Conservation (phyloP, 495 filamentous ascomycete genomes). For the Astrocystis sublimbata region DNA sequence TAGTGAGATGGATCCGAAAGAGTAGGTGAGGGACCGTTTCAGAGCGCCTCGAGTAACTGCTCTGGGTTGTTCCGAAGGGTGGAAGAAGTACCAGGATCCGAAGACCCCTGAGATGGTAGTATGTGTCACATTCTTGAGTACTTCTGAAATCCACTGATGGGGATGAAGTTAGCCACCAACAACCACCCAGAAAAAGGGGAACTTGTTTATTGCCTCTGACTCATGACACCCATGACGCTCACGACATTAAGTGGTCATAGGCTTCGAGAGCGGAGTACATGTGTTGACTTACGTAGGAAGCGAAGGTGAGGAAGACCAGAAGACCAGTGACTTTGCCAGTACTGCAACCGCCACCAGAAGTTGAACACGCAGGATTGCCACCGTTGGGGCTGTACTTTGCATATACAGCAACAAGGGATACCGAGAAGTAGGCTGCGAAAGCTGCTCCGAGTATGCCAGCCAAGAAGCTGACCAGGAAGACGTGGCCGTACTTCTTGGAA, state of each 20-base stretch:
- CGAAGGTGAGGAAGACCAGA: constrained; percentile 84
- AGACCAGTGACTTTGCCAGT: constrained; percentile 77
- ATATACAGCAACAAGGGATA: constrained; percentile 68
- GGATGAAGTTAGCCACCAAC: not conserved
- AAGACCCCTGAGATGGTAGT: constrained; percentile 85
- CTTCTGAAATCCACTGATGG: constrained; percentile 87
- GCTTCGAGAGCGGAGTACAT: not conserved
- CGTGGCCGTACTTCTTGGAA: constrained; percentile 76
- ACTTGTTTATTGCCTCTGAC: not conserved
- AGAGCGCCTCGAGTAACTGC: constrained; percentile 77
- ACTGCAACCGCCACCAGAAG: constrained; percentile 67
- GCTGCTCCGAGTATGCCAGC: constrained; percentile 74
- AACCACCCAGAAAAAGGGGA: not conserved
- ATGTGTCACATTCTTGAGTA: constrained; percentile 90
- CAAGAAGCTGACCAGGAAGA: constrained; percentile 79
- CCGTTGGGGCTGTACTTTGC: constrained; percentile 70
- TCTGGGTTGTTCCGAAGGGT: constrained; percentile 62
- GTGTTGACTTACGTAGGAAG: constrained; percentile 31
- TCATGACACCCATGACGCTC: no score
- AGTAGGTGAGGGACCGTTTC: constrained; percentile 78
- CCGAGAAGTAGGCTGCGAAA: constrained; percentile 66
- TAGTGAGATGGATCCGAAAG: constrained; percentile 85
- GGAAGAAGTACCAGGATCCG: constrained; percentile 88
- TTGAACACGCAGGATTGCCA: constrained; percentile 66
- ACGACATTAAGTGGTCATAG: not conserved